phyloP scores from a whole-genome alignment of 1,284 basidiomycete genomes.

The Spongiforma sp. region DNA sequence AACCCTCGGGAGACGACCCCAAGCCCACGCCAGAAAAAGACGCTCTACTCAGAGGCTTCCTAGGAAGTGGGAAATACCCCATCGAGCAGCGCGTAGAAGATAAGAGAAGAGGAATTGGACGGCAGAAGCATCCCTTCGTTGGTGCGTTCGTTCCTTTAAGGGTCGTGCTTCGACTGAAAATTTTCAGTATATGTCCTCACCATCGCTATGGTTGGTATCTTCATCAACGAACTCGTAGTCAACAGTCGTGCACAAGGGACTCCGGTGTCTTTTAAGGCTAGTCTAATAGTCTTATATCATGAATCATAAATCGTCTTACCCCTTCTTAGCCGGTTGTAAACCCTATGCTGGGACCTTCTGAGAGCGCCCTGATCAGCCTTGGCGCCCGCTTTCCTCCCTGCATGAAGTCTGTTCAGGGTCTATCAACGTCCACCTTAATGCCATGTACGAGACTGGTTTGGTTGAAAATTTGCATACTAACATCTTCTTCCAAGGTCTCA shows the following conservation, averaged over 20 bases:
- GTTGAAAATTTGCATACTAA: slow-evolving; percentile 10
- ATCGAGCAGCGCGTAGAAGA: slow-evolving; percentile 85
- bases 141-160: slow-evolving; percentile 44
- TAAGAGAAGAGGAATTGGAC: slow-evolving; percentile 82
- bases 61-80: slow-evolving; percentile 60
- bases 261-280: slow-evolving; percentile 80
- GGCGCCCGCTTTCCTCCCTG: slow-evolving; percentile 93
- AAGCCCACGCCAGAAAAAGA: slow-evolving; percentile 42
- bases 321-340: slow-evolving; percentile 74
- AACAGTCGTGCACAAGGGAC: slow-evolving; percentile 78
- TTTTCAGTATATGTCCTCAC: slow-evolving; percentile 65
- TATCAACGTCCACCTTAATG: slow-evolving; percentile 65
- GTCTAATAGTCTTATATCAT: slow-evolving; percentile 16
- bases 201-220: slow-evolving; percentile 69
- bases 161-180: slow-evolving; percentile 10
- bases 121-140: slow-evolving; percentile 81
- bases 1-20: slow-evolving; percentile 45
- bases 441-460: slow-evolving; percentile 56
- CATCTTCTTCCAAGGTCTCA: slow-evolving; percentile 55
- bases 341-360: slow-evolving; percentile 91
- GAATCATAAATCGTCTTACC: slow-evolving; percentile 10
- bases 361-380: slow-evolving; percentile 83
- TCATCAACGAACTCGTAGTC: slow-evolving; percentile 80
- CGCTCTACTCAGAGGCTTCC: slow-evolving; percentile 45
- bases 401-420: slow-evolving; percentile 75